phyloP scores from a whole-genome alignment of 768 basidiomycete genomes.

The Leucocoprinus sp. region DNA sequence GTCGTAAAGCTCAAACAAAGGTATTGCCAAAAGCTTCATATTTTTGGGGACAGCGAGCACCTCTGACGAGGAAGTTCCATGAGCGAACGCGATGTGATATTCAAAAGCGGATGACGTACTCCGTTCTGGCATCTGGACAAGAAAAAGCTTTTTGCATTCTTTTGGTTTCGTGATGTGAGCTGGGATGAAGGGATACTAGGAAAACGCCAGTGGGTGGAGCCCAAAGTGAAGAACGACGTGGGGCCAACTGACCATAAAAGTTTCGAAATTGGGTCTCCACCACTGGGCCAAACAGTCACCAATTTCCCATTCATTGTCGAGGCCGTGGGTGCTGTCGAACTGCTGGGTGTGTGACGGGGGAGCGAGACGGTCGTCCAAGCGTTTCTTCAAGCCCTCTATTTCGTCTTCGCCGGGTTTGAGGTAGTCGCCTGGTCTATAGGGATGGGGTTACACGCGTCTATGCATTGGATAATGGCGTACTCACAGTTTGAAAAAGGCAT shows the following conservation, averaged over 20 bases:
- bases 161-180: constrained; percentile 97
- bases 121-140: constrained; percentile 91
- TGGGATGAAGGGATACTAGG: constrained; percentile 86
- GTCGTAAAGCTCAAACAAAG: constrained; percentile 95
- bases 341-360: constrained; percentile 64
- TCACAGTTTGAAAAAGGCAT: constrained; percentile 97
- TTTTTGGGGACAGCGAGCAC: constrained; percentile 96
- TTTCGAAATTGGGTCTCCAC: constrained; percentile 99
- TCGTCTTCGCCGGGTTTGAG: constrained; percentile 95
- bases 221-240: not conserved
- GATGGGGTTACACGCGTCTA: constrained; percentile 4
- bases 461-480: constrained; percentile 18
- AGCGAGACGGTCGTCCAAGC: constrained; percentile 84
- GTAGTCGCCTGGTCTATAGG: constrained; percentile 87
- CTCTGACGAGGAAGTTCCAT: constrained; percentile 45
- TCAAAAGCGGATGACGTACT: constrained; percentile 44
- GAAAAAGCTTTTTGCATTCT: constrained; percentile 93
- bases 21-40: constrained; percentile 97
- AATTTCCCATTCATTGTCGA: constrained; percentile 92
- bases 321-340: constrained; percentile 67
- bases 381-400: constrained; percentile 79
- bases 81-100: not conserved
- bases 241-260: constrained; percentile 82
- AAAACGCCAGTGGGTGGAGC: not conserved
- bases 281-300: constrained; percentile 96